These are phyloP conservation scores for Geoglossum cookeanum DNA, from an alignment of 2,329 filamentous ascomycete species.

Conservation along the genomic window DNA sequence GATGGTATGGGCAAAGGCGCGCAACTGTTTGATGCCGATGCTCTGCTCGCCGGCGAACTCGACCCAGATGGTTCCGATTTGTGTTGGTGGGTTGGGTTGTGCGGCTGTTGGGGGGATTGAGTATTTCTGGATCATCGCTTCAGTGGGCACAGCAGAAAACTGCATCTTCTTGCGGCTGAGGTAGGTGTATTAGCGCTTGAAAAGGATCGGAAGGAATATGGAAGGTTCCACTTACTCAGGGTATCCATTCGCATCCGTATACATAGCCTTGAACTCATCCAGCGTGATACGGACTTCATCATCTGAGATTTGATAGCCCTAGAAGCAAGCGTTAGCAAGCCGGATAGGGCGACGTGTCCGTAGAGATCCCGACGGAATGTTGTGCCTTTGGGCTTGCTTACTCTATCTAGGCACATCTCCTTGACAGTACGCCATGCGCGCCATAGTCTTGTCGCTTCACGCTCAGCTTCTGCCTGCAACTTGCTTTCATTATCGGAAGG, in stretches of 20 bases:
- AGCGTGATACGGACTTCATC: constrained; percentile 76
- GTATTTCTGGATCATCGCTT: constrained; percentile 70
- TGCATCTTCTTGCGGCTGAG: constrained; percentile 62
- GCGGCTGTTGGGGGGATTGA: constrained; percentile 48
- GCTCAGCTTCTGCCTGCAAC: constrained; percentile 15
- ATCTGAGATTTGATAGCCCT: constrained; percentile 88
- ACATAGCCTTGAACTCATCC: constrained; percentile 58
- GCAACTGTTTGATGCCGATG: constrained; percentile 84
- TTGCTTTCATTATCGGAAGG: neutral
- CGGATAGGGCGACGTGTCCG: constrained; percentile 7
- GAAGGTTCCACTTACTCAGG: constrained; percentile 42
- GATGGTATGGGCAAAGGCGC: constrained; percentile 70
- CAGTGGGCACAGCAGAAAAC: constrained; percentile 72
- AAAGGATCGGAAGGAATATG: neutral
- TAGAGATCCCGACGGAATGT: neutral
- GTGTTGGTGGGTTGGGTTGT: constrained; percentile 41
- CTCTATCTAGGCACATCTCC: constrained; percentile 84
- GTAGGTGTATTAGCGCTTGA: neutral
- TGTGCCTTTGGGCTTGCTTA: constrained; percentile 26
- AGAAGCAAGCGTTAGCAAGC: constrained; percentile 9
- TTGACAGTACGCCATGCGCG: constrained; percentile 83
- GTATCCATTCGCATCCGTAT: constrained; percentile 50
- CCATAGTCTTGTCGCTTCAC: constrained; percentile 53
- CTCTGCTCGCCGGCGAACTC: constrained; percentile 69
- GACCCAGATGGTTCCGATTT: constrained; percentile 73